Evolutionary conservation across 2,329 filamentous ascomycete genomes (phyloP).

Genomic region (Xylariaceae sp.): DNA sequence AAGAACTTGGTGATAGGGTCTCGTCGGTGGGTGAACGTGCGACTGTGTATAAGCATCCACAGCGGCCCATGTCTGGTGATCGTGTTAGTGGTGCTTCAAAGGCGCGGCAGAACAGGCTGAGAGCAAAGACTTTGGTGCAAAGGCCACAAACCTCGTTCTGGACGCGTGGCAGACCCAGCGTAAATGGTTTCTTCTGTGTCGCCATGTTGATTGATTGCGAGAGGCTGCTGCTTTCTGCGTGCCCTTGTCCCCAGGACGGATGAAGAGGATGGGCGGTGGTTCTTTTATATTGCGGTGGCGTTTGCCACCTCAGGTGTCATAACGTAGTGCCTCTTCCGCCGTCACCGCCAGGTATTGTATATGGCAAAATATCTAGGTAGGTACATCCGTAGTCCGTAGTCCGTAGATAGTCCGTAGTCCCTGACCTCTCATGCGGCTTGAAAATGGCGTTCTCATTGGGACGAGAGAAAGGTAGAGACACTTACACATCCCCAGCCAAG

Average conservation of each 20-base stretch:
- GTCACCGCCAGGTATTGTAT: too few species aligned
- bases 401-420: too few species aligned
- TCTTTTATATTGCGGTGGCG: constrained; percentile 16
- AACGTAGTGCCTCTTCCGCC: too few species aligned
- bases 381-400: too few species aligned
- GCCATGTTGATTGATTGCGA: constrained; percentile 17
- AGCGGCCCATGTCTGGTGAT: constrained; percentile 12
- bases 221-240: constrained; percentile 11
- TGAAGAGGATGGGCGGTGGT: constrained; percentile 16
- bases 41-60: constrained; percentile 16
- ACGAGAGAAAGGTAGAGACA: too few species aligned
- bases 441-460: too few species aligned
- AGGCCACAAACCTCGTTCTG: constrained; percentile 13
- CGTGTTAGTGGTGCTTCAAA: neutral
- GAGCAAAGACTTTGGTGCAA: neutral
- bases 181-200: constrained; percentile 14
- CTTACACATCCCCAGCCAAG: too few species aligned
- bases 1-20: constrained; percentile 10
- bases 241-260: constrained; percentile 12
- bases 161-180: neutral
- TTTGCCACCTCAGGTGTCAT: neutral
- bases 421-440: too few species aligned
- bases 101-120: too few species aligned
- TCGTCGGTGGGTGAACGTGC: constrained; percentile 11
- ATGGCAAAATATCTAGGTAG: too few species aligned